Evolutionary conservation across 108 stramenopile species (phyloP).

Genomic region (Asterionellopsis glacialis): DNA sequence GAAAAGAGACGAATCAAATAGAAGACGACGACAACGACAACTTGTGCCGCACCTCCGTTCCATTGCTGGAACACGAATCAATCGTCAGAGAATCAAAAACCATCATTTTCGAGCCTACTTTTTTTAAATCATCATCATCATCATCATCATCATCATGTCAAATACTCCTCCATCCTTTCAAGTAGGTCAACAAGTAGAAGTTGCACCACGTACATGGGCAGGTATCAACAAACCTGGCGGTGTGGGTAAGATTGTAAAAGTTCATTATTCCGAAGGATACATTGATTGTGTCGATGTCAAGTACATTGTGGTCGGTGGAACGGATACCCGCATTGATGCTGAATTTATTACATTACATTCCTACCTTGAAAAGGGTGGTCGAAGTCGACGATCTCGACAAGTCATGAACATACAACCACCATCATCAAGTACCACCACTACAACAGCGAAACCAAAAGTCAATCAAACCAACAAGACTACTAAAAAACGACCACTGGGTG

Average conservation of each 20-base stretch:
- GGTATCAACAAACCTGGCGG: constrained; percentile 55
- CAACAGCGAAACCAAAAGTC: no score
- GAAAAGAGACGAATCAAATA: no score
- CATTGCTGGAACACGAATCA: no score
- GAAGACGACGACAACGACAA: no score
- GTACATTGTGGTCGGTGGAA: constrained; percentile 27
- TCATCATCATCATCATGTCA: neutral
- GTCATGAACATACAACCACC: no score
- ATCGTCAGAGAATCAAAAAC: no score
- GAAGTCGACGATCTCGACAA: constrained; percentile 12
- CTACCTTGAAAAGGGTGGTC: constrained; percentile 19
- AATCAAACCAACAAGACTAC: no score
- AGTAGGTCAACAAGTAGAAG: constrained; percentile 50
- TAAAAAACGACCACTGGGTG: no score
- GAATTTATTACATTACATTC: constrained; percentile 23
- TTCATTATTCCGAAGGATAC: constrained; percentile 17
- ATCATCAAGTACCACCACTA: no score
- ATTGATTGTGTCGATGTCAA: constrained; percentile 39
- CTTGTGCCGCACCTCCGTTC: no score
- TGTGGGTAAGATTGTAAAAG: constrained; percentile 26
- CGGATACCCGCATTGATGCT: constrained; percentile 31
- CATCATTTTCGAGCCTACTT: no score
- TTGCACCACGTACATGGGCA: constrained; percentile 61
- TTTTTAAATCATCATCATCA: no score
- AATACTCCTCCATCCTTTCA: neutral